These are phyloP conservation scores for Cordyceps javanica DNA, from an alignment of 2,329 filamentous ascomycete genomes.

Conservation along the genomic window DNA sequence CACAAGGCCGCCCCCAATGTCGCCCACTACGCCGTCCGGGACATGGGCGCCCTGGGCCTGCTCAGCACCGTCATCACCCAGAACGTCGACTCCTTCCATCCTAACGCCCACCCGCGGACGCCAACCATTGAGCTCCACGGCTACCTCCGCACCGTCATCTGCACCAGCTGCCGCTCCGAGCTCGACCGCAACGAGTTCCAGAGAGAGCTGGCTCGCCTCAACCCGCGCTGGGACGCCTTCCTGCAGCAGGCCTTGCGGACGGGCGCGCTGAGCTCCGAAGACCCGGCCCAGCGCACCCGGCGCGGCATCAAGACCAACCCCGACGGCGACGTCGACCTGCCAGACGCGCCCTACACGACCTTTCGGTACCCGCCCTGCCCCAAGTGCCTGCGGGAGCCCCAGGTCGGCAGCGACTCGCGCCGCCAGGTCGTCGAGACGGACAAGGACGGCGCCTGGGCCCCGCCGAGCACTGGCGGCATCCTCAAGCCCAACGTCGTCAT, in stretches of 20 bases:
- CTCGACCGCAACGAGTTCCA: slow-evolving; percentile 72
- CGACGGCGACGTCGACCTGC: slow-evolving; percentile 89
- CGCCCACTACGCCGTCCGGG: slow-evolving; percentile 69
- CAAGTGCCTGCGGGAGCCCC: slow-evolving; percentile 62
- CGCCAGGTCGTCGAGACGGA: slow-evolving; percentile 62
- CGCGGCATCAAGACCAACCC: slow-evolving; percentile 79
- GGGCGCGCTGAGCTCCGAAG: slow-evolving; percentile 72
- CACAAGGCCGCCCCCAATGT: slow-evolving; percentile 72
- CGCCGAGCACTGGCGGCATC: slow-evolving; percentile 64
- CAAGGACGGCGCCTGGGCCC: slow-evolving; percentile 69
- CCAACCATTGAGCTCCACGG: slow-evolving; percentile 85
- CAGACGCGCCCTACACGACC: slow-evolving; percentile 77
- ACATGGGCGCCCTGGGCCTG: slow-evolving; percentile 65
- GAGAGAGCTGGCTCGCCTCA: slow-evolving; percentile 65
- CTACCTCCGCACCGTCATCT: slow-evolving; percentile 75
- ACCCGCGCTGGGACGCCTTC: slow-evolving; percentile 80
- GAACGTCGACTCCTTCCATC: slow-evolving; percentile 95
- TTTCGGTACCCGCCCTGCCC: slow-evolving; percentile 92
- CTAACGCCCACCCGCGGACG: slow-evolving; percentile 64
- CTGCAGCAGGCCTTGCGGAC: slow-evolving; percentile 63
- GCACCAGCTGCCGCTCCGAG: slow-evolving; percentile 69
- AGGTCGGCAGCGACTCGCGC: slow-evolving; percentile 47
- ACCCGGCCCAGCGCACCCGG: slow-evolving; percentile 60
- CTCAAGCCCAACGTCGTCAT: slow-evolving; percentile 91
- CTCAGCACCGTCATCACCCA: slow-evolving; percentile 80